Evolutionary conservation across 2,329 filamentous ascomycete species (phyloP).

Genomic region (Cytospora piceae): DNA sequence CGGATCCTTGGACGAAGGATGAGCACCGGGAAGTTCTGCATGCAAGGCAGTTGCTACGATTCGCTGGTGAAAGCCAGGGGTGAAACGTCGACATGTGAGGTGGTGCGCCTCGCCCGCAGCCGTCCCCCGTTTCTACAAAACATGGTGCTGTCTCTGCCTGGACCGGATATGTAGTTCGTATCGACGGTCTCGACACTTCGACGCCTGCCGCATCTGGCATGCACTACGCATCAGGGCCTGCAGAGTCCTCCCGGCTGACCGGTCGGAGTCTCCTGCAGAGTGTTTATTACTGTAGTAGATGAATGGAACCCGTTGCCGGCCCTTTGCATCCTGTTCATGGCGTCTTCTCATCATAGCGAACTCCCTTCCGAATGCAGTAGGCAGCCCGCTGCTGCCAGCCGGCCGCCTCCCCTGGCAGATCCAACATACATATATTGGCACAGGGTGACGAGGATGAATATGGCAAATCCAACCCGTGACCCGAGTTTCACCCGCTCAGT

Average conservation of each 20-base stretch:
- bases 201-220: conserved; percentile 1
- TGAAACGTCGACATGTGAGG: conserved; percentile 15
- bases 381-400: not conserved
- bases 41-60: conserved; percentile 8
- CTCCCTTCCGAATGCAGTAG: conserved; percentile 1
- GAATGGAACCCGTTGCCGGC: not conserved
- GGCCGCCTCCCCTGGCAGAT: not conserved
- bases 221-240: not conserved
- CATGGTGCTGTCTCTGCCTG: not conserved
- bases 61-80: conserved; percentile 12
- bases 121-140: conserved; percentile 6
- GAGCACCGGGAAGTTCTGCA: not conserved
- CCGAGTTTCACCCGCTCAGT: not conserved
- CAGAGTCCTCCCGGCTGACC: not conserved
- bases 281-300: not conserved
- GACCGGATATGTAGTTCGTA: conserved; percentile 10
- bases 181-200: not conserved
- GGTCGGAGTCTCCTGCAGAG: not conserved
- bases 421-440: not conserved
- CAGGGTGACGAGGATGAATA: not conserved
- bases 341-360: not conserved
- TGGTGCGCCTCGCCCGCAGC: conserved; percentile 9
- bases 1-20: not conserved
- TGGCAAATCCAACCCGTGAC: not conserved
- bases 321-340: not conserved